Evolutionary conservation across 2,329 filamentous ascomycete genomes (phyloP).

Genomic region (Epichloe sylvatica): DNA sequence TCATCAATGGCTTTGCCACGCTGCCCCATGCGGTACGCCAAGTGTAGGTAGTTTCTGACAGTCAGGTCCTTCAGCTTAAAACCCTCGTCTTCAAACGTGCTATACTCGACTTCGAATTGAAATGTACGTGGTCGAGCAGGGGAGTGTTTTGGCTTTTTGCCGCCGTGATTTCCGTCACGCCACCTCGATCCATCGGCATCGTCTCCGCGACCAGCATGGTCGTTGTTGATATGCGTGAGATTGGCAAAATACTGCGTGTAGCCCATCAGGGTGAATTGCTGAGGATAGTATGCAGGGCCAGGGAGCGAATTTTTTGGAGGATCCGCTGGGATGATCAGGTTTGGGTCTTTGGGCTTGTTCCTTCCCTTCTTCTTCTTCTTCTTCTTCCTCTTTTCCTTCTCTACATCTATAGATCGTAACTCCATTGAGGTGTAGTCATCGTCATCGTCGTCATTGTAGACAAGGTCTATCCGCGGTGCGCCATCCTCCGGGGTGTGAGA

Average conservation of each 20-base stretch:
- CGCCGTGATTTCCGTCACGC: slow-evolving; percentile 49
- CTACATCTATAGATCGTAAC: slow-evolving; percentile 14
- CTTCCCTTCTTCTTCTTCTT: slow-evolving; percentile 30
- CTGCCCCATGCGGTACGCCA: slow-evolving; percentile 64
- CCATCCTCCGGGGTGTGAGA: slow-evolving; percentile 6
- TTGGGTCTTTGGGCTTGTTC: slow-evolving; percentile 42
- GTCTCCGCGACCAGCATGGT: slow-evolving; percentile 21
- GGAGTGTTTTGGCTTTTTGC: slow-evolving; percentile 36
- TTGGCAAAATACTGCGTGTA: slow-evolving; percentile 93
- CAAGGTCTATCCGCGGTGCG: not conserved
- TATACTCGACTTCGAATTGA: slow-evolving; percentile 71
- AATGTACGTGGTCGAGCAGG: slow-evolving; percentile 51
- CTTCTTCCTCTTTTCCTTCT: slow-evolving; percentile 21
- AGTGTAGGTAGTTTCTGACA: slow-evolving; percentile 61
- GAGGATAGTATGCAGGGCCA: slow-evolving; percentile 80
- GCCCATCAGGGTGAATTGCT: slow-evolving; percentile 62
- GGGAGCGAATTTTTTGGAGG: slow-evolving; percentile 61
- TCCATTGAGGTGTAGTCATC: slow-evolving; percentile 16
- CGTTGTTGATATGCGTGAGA: slow-evolving; percentile 76
- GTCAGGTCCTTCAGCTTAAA: slow-evolving; percentile 75
- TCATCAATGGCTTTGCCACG: slow-evolving; percentile 6
- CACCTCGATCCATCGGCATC: slow-evolving; percentile 30
- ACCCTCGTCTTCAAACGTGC: slow-evolving; percentile 60
- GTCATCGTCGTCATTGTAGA: not conserved
- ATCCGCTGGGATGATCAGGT: slow-evolving; percentile 51